A percentile compares a stretch with the other conserved stretches of the same genome.
These are phyloP conservation scores for Parafenestella ontariensis DNA, from an alignment of 2,329 filamentous ascomycete genomes.

Conservation along the genomic window DNA sequence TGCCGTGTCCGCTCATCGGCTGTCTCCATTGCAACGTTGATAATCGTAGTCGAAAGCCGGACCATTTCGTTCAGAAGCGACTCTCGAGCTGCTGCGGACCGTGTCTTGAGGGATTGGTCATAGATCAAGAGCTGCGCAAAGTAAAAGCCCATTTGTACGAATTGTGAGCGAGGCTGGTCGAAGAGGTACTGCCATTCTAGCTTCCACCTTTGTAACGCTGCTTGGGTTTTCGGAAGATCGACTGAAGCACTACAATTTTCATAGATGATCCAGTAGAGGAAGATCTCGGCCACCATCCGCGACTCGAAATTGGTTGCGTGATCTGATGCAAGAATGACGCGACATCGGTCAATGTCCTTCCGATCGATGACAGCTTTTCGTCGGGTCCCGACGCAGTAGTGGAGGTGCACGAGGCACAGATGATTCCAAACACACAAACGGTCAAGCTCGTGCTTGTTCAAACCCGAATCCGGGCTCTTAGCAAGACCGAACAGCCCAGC, in stretches of 20 bases:
- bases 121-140: conserved; percentile 55
- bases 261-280: conserved; percentile 57
- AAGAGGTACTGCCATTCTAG: conserved; percentile 51
- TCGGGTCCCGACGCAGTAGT: conserved; percentile 55
- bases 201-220: conserved; percentile 48
- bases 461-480: too few species aligned
- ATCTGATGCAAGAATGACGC: conserved; percentile 48
- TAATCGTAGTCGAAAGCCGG: conserved; percentile 49
- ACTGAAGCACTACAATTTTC: conserved; percentile 41
- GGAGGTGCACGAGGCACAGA: conserved; percentile 54
- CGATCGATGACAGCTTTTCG: conserved; percentile 48
- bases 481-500: conserved; percentile 43
- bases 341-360: conserved; percentile 49
- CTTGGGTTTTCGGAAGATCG: conserved; percentile 46
- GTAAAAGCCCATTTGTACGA: conserved; percentile 56
- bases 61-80: conserved; percentile 53
- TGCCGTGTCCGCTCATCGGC: conserved; percentile 55
- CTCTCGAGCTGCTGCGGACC: conserved; percentile 43
- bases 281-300: conserved; percentile 56
- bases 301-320: conserved; percentile 54
- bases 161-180: conserved; percentile 54
- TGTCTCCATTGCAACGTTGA: conserved; percentile 53
- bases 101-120: conserved; percentile 49
- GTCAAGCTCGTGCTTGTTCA: neutral
- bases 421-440: conserved; percentile 54